Percentiles rank a stretch among this genome's conserved stretches.
These are phyloP conservation scores for Nicotiana attenuata DNA, from an alignment of 257 asterid genomes.

Conservation along the genomic window DNA sequence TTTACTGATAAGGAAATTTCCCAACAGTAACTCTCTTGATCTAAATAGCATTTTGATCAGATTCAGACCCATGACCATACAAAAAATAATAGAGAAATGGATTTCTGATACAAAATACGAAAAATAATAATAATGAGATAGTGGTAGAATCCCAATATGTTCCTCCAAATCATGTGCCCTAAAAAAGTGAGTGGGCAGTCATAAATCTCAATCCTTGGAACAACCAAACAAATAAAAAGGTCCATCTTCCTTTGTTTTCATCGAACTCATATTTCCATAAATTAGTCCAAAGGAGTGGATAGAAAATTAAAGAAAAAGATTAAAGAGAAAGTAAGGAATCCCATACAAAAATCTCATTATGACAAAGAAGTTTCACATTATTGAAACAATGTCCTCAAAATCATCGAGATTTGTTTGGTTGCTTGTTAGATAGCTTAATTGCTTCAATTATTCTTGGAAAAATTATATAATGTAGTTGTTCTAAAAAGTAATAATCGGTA, in stretches of 20 bases:
- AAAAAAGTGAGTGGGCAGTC: neutral
- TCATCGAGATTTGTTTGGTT: neutral
- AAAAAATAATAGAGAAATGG: too few species aligned
- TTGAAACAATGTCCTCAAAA: neutral
- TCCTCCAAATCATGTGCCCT: constrained; percentile 4
- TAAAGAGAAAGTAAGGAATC: neutral
- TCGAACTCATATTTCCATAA: neutral
- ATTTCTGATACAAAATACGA: too few species aligned
- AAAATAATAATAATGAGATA: neutral
- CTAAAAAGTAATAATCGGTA: too few species aligned
- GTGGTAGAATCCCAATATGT: neutral
- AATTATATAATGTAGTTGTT: too few species aligned
- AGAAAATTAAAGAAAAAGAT: neutral
- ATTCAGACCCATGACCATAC: too few species aligned
- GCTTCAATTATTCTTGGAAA: constrained; percentile 1
- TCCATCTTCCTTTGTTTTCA: neutral
- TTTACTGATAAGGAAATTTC: too few species aligned
- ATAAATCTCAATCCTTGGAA: neutral
- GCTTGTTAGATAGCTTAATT: neutral
- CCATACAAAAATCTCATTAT: neutral
- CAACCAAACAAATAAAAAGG: constrained; percentile 11
- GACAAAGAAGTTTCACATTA: neutral
- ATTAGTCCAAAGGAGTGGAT: neutral
- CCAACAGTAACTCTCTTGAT: too few species aligned
- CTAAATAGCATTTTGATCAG: too few species aligned